phyloP scores from a whole-genome alignment of 768 basidiomycete species.

The Calvatia gigantea region DNA sequence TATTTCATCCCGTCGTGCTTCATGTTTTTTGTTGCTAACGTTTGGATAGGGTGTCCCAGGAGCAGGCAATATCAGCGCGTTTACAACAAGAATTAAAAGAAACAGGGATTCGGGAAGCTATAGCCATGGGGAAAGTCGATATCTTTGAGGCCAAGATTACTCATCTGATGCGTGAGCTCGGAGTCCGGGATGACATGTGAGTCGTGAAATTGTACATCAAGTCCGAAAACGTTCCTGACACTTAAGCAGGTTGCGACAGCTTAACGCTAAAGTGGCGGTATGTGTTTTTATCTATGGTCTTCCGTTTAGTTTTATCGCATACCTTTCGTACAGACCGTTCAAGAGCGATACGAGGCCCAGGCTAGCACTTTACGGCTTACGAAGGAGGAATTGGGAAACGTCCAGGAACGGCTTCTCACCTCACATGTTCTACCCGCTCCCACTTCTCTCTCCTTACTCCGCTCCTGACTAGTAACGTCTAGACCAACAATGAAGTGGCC shows the following conservation, averaged over 20 bases:
- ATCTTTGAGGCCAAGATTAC: constrained; percentile 2
- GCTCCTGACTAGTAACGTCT: not conserved
- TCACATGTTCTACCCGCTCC: not conserved
- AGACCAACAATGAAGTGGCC: constrained; percentile 26
- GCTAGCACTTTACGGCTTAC: constrained; percentile 46
- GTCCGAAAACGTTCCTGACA: not conserved
- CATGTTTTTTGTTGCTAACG: not conserved
- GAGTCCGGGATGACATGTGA: constrained; percentile 8
- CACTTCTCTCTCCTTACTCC: not conserved
- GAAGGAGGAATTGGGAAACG: constrained; percentile 51
- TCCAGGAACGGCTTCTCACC: constrained; percentile 29
- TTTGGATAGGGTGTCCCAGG: constrained; percentile 1
- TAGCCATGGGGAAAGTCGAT: constrained; percentile 1
- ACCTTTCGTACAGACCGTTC: constrained; percentile 27
- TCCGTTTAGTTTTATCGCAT: constrained; percentile 24
- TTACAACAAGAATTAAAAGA: constrained; percentile 8
- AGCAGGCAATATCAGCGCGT: constrained; percentile 2
- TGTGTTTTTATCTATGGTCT: not conserved
- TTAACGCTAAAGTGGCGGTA: constrained; percentile 4
- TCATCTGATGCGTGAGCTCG: constrained; percentile 1
- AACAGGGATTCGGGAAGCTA: not conserved
- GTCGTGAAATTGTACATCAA: too few species aligned
- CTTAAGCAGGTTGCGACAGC: not conserved
- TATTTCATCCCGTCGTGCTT: not conserved
- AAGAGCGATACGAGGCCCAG: constrained; percentile 62